A percentile compares a stretch with the other conserved stretches of the same genome.
phyloP scores from a whole-genome alignment of 305 asterid genomes.

The Striga hermonthica region DNA sequence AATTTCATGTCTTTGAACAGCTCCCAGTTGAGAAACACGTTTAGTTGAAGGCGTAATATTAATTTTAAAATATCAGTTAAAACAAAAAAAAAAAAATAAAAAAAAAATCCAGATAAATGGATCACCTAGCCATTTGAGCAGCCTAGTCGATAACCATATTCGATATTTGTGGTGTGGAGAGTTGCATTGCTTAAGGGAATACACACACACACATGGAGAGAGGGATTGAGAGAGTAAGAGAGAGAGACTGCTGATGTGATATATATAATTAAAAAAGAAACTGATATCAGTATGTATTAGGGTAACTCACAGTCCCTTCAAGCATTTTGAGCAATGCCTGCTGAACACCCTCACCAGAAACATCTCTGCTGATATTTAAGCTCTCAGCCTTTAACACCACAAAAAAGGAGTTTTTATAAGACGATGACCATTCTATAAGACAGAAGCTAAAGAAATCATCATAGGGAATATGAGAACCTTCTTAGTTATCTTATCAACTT shows the following conservation, averaged over 20 bases:
- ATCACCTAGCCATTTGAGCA: slow-evolving; percentile 1
- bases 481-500: slow-evolving; percentile 92
- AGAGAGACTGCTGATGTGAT: neutral
- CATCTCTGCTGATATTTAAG: slow-evolving; percentile 86
- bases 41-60: too few relatives aligned
- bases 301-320: slow-evolving; percentile 64
- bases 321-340: slow-evolving; percentile 91
- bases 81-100: too few relatives aligned
- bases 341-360: slow-evolving; percentile 96
- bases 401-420: slow-evolving; percentile 19
- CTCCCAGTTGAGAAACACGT: too few relatives aligned
- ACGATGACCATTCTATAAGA: slow-evolving; percentile 25
- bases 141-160: neutral
- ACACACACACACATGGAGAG: too few relatives aligned
- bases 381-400: slow-evolving; percentile 71
- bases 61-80: too few relatives aligned
- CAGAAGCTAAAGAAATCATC: slow-evolving; percentile 26
- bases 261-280: neutral
- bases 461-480: slow-evolving; percentile 49
- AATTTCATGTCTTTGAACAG: too few relatives aligned
- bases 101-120: neutral
- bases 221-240: too few relatives aligned
- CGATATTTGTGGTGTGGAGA: neutral
- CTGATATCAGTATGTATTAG: neutral
- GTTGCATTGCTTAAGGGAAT: too few relatives aligned